These are phyloP conservation scores for Chlorencoelia australis DNA, from an alignment of 2,329 filamentous ascomycete species.

Conservation along the genomic window DNA sequence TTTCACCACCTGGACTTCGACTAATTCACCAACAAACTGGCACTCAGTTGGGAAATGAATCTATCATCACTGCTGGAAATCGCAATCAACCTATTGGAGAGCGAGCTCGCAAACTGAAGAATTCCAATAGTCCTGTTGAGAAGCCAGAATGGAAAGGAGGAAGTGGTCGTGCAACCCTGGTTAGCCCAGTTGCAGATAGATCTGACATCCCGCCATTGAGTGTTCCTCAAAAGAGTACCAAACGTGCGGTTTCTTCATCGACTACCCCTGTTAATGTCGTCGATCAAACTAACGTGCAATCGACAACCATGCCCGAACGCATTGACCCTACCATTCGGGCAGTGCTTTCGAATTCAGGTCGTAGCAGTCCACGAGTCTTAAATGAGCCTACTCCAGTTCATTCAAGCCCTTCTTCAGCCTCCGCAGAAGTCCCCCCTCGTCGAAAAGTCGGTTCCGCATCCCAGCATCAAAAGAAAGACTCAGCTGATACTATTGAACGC, in stretches of 20 bases:
- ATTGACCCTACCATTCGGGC: conserved; percentile 12
- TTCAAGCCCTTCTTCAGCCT: neutral
- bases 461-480: conserved; percentile 9
- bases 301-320: conserved; percentile 11
- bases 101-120: conserved; percentile 35
- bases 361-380: conserved; percentile 10
- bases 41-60: conserved; percentile 16
- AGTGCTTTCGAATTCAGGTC: conserved; percentile 10
- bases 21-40: too few species aligned
- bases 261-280: conserved; percentile 18
- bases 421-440: neutral
- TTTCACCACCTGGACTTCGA: conserved; percentile 24
- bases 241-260: conserved; percentile 19
- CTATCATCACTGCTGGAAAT: conserved; percentile 24
- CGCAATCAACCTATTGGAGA: conserved; percentile 34
- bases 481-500: conserved; percentile 19
- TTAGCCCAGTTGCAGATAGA: conserved; percentile 55
- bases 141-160: conserved; percentile 62
- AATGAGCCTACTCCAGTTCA: conserved; percentile 1
- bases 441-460: neutral
- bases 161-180: conserved; percentile 55
- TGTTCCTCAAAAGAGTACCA: conserved; percentile 42
- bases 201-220: conserved; percentile 44
- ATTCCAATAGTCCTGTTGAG: conserved; percentile 16
- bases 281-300: conserved; percentile 21